Conservation (phyloP, 2,329 filamentous ascomycete genomes). For the Raffaelea albimanens region DNA sequence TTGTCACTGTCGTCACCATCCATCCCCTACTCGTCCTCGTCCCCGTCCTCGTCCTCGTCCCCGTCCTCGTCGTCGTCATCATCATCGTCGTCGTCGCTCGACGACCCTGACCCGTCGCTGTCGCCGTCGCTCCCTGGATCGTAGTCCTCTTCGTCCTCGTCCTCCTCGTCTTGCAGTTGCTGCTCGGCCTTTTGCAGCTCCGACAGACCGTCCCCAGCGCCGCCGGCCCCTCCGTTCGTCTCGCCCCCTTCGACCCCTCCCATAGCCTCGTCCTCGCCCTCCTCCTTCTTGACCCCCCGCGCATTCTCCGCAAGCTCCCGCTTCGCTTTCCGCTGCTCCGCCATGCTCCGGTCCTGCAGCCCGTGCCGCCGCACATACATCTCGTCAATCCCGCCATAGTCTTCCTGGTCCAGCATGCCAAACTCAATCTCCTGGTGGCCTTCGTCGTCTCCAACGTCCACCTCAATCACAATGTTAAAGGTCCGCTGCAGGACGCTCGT, state of each 20-base stretch:
- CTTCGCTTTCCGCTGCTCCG: conserved; percentile 57
- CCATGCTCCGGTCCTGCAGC: conserved; percentile 59
- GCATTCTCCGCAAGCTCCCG: conserved; percentile 50
- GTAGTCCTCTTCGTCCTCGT: conserved; percentile 58
- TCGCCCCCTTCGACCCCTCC: conserved; percentile 17
- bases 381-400: conserved; percentile 54
- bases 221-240: conserved; percentile 16
- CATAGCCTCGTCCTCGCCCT: conserved; percentile 24
- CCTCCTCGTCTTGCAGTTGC: conserved; percentile 48
- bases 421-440: conserved; percentile 55
- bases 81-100: conserved; percentile 43
- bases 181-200: conserved; percentile 43
- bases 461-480: conserved; percentile 57
- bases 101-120: conserved; percentile 45
- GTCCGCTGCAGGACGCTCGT: conserved; percentile 59
- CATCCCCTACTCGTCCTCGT: conserved; percentile 5
- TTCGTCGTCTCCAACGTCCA: conserved; percentile 38
- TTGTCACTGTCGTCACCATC: too few relatives aligned
- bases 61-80: conserved; percentile 31
- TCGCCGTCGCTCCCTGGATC: conserved; percentile 53
- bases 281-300: conserved; percentile 36
- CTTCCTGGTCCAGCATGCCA: conserved; percentile 59
- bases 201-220: conserved; percentile 29
- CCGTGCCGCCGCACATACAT: conserved; percentile 51
- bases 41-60: conserved; percentile 14